Percentiles rank a stretch among this genome's conserved stretches.
Conservation (phyloP, 2,329 filamentous ascomycete genomes). For the Leptographium galeiforme region DNA sequence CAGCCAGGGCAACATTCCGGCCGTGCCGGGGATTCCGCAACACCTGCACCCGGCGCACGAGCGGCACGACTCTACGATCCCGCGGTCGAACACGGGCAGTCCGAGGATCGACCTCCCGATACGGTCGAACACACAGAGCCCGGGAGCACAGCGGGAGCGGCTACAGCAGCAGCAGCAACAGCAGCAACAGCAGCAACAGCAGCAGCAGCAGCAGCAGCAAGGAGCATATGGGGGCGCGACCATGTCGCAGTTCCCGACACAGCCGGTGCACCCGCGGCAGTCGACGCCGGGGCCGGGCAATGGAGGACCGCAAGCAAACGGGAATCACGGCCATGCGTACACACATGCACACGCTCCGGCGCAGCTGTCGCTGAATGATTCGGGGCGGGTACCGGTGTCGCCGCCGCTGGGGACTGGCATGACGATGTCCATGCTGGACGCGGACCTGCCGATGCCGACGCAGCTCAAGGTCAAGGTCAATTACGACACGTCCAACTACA, state of each 20-base stretch:
- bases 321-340: not conserved
- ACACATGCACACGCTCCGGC: not conserved
- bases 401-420: conserved; percentile 25
- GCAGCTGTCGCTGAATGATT: conserved; percentile 12
- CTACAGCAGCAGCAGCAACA: conserved; percentile 20
- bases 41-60: conserved; percentile 47
- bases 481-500: conserved; percentile 71
- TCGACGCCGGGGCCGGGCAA: conserved; percentile 24
- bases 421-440: conserved; percentile 15
- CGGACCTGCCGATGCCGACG: conserved; percentile 42
- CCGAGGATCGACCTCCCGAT: conserved; percentile 56
- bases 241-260: conserved; percentile 42
- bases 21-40: conserved; percentile 62
- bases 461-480: conserved; percentile 95
- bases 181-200: conserved; percentile 37
- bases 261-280: conserved; percentile 39
- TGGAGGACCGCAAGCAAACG: conserved; percentile 6
- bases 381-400: conserved; percentile 16
- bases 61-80: conserved; percentile 45
- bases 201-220: conserved; percentile 28
- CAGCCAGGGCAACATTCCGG: conserved; percentile 44
- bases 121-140: conserved; percentile 57
- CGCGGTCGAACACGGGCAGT: conserved; percentile 71
- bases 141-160: conserved; percentile 51
- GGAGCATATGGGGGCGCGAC: conserved; percentile 35